A percentile compares a stretch with the other conserved stretches of the same genome.
Evolutionary conservation across 2,329 filamentous ascomycete species (phyloP).

Genomic region (Diplodia sapinea): DNA sequence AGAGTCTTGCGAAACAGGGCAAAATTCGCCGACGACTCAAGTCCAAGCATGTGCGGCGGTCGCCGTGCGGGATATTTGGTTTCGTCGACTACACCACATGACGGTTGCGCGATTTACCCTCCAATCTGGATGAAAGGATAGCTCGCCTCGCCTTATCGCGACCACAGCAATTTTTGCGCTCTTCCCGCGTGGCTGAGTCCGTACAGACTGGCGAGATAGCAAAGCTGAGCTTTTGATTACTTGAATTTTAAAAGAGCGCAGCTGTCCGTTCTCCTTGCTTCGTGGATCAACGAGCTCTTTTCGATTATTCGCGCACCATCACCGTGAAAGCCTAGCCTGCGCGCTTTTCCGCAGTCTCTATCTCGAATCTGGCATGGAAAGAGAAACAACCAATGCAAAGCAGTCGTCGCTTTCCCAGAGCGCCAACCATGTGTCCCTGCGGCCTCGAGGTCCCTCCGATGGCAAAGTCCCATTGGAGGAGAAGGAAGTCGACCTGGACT

Average conservation of each 20-base stretch:
- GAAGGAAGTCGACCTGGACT: conserved; percentile 20
- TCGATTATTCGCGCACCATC: background rate
- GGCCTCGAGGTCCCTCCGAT: background rate
- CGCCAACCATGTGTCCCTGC: background rate
- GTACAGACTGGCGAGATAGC: background rate
- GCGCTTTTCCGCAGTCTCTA: background rate
- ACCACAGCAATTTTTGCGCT: background rate
- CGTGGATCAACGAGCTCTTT: background rate
- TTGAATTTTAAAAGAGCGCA: background rate
- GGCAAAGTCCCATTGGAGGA: background rate
- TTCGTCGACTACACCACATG: background rate
- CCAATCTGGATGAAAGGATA: conserved; percentile 15
- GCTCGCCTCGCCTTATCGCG: background rate
- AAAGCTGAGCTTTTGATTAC: no score
- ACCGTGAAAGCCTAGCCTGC: background rate
- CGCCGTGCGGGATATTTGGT: background rate
- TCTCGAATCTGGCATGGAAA: background rate
- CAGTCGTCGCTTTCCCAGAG: background rate
- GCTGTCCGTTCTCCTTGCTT: background rate
- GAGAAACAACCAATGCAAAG: no score
- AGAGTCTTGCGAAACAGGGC: background rate
- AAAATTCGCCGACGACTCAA: background rate
- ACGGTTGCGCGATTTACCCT: conserved; percentile 20
- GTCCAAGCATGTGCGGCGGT: background rate
- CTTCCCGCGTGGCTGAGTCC: background rate